Evolutionary conservation across 2,329 filamentous ascomycete species (phyloP).

Genomic region (Capronia coronata): DNA sequence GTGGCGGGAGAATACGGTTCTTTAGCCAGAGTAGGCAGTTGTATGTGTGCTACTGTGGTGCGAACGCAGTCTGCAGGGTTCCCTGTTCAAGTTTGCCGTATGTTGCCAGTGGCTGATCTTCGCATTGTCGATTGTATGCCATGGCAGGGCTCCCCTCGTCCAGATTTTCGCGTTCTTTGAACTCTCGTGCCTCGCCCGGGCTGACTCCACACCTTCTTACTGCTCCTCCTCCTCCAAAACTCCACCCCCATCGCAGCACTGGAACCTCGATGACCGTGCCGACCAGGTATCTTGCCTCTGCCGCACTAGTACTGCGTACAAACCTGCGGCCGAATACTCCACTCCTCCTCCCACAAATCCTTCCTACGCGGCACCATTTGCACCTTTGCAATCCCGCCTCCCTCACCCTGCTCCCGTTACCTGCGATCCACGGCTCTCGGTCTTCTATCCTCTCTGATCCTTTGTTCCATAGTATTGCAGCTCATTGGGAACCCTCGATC

Average conservation of each 20-base stretch:
- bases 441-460: conserved; percentile 4
- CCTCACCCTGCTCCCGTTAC: not conserved
- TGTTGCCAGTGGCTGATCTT: no score
- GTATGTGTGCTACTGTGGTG: no score
- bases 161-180: conserved; percentile 1
- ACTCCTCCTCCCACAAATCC: conserved; percentile 12
- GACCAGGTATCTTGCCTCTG: no score
- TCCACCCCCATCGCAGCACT: conserved; percentile 3
- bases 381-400: not conserved
- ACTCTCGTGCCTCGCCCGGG: not conserved
- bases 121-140: no score
- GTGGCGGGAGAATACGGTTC: no score
- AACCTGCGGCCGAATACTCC: not conserved
- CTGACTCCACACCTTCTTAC: not conserved
- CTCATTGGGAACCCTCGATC: conserved; percentile 4
- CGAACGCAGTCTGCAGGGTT: no score
- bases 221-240: conserved; percentile 1
- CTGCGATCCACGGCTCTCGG: conserved; percentile 4
- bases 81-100: no score
- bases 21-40: no score
- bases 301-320: not conserved
- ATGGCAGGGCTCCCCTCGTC: not conserved
- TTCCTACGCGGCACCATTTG: no score
- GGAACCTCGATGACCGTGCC: not conserved
- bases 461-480: conserved; percentile 7